Base-by-base conservation (phyloP, 2,329 filamentous ascomycete species). In the Dendryphion nanum region DNA sequence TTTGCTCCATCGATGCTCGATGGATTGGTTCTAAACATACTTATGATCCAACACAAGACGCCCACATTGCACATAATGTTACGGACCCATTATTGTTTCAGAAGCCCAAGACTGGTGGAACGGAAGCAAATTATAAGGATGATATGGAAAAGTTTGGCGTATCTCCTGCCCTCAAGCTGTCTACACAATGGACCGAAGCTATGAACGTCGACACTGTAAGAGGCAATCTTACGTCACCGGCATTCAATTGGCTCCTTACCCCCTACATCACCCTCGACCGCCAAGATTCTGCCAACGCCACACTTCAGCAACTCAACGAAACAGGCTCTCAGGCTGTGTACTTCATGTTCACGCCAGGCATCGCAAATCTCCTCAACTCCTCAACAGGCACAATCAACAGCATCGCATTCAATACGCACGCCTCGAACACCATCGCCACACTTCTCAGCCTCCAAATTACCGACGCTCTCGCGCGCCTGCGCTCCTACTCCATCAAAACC, bases 21-120 rank as follows among this genome's bases (percentile, higher is more conserved):
- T n/a, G n/a, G n/a, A n/a, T 35, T 7, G 33, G 18, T 8, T 35
- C 33, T 10, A 7, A 24, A 26, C 33, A 18, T 6, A 12, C 18
- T 6, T 26, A 35, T 26, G 33, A 35, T 26, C 33, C 33, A 10
- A 15, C 33, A 8, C 18, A 35, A 15, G 6, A 35, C 26, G 8
- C 6, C 7, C 18, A 14, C 20, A 23, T 35, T 8, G 6, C 33
- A 8, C 7, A 23, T 15, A 35, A 35, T 16, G 17, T 35, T 15
- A 10, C 33, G n/a, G 33, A 35, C 26, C 33, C 33, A 26, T 20
- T 35, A 8, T 6, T 35, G 6, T 35, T 35, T 20, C 20, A 26
- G 20, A 23, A 26, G 20, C 20, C 33, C 6, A 26, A 35, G 16
- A 26, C 8, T 17, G 29, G 10, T 8, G n/a, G n/a, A n/a, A 6